Conservation (phyloP, 768 basidiomycete species). For the Lentinula edodes region DNA sequence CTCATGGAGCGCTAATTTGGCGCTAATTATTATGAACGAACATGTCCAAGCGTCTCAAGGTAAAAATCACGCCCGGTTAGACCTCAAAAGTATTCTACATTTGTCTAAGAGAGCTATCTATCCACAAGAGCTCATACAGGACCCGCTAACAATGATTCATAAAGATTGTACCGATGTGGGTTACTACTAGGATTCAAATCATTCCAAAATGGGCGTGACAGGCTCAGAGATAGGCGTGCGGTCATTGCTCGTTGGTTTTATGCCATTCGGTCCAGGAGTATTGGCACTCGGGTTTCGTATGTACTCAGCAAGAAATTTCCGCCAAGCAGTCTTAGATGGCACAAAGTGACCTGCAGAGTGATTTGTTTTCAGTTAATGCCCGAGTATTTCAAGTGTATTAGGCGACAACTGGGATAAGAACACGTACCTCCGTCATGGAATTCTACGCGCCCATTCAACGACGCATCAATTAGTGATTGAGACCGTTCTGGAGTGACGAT, state of each 20-base stretch:
- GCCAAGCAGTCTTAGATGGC: conserved; percentile 72
- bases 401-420: background rate
- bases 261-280: conserved; percentile 37
- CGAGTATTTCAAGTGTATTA: background rate
- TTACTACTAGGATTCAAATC: background rate
- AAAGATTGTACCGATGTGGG: no score
- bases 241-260: background rate
- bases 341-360: conserved; percentile 69
- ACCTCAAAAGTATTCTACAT: no score
- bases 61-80: no score
- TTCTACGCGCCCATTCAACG: conserved; percentile 58
- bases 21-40: background rate
- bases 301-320: conserved; percentile 67
- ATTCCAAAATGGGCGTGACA: background rate
- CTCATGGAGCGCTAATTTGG: background rate
- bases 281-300: conserved; percentile 45
- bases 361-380: background rate
- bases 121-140: background rate
- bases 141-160: no score
- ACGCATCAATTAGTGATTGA: conserved; percentile 46
- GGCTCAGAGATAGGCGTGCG: background rate
- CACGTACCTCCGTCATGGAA: conserved; percentile 73
- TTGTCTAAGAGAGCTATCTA: no score
- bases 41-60: background rate
- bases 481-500: conserved; percentile 71